A percentile compares a stretch with the other conserved stretches of the same genome.
These are phyloP conservation scores for Pseudocercospora crystallina DNA, from an alignment of 2,329 filamentous ascomycete species.

Conservation along the genomic window DNA sequence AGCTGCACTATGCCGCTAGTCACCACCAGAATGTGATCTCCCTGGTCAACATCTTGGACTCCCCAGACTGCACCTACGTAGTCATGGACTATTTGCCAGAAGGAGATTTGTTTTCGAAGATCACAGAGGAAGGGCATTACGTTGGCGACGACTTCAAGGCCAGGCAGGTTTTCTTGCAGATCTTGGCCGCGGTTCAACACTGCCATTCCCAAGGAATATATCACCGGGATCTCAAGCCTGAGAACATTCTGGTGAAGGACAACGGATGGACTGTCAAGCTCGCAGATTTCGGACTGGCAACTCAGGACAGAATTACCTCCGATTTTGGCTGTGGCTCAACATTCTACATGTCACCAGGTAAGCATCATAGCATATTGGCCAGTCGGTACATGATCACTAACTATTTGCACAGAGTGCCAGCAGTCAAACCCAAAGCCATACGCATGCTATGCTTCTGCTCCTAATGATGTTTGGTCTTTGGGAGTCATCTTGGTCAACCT, in stretches of 20 bases:
- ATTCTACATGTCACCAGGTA: conserved; percentile 99
- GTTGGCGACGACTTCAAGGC: conserved; percentile 87
- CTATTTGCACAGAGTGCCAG: conserved; percentile 72
- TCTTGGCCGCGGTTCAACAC: conserved; percentile 92
- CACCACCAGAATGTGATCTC: conserved; percentile 91
- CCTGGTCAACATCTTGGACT: conserved; percentile 89
- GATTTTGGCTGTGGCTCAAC: conserved; percentile 98
- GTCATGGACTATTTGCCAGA: conserved; percentile 96
- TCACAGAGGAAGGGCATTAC: conserved; percentile 91
- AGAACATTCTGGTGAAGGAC: conserved; percentile 93
- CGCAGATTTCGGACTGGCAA: conserved; percentile 95
- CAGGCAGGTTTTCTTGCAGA: conserved; percentile 87
- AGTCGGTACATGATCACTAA: conserved; percentile 12
- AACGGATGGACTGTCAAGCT: conserved; percentile 88
- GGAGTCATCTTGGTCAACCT: conserved; percentile 97
- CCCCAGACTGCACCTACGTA: conserved; percentile 89
- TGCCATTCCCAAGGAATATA: conserved; percentile 94
- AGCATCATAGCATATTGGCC: background rate
- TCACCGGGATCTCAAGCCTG: conserved; percentile 95
- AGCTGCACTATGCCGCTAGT: conserved; percentile 84
- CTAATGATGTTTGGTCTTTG: conserved; percentile 98
- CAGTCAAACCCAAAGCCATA: conserved; percentile 68
- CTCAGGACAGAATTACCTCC: conserved; percentile 75
- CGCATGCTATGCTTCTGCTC: conserved; percentile 82
- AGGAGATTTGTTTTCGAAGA: conserved; percentile 94